These are phyloP conservation scores for Dalbergia cultrata DNA, from an alignment of 306 rosid genomes.

Conservation along the genomic window DNA sequence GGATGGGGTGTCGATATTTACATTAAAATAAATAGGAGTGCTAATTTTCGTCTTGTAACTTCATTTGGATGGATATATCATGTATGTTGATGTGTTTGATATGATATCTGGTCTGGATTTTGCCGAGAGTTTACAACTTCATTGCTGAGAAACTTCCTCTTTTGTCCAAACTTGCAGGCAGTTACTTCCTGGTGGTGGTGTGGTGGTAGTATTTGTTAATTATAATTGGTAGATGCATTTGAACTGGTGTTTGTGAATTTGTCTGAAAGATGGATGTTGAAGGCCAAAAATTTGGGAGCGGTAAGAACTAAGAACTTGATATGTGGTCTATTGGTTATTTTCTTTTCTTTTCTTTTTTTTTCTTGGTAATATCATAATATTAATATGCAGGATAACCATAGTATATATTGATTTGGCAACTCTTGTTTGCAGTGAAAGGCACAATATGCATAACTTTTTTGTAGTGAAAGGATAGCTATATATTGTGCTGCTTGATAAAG, in stretches of 20 bases:
- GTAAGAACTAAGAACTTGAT: conserved; percentile 44
- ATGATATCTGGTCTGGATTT: conserved; percentile 4
- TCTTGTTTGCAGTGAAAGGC: too few relatives aligned
- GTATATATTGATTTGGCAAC: background rate
- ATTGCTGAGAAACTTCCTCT: conserved; percentile 10
- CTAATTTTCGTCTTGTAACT: too few relatives aligned
- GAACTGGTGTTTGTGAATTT: conserved; percentile 28
- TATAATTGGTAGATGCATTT: conserved; percentile 29
- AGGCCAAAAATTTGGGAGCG: conserved; percentile 41
- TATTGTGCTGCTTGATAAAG: background rate
- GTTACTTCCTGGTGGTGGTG: background rate
- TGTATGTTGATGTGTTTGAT: background rate
- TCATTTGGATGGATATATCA: background rate
- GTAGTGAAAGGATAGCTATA: background rate
- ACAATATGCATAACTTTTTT: too few relatives aligned
- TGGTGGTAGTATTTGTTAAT: background rate
- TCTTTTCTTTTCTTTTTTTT: conserved; percentile 4
- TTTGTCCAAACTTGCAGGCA: conserved; percentile 41
- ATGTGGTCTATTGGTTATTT: conserved; percentile 18
- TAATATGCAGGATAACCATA: background rate
- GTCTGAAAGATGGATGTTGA: conserved; percentile 47
- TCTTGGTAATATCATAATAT: background rate
- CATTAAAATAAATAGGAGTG: too few relatives aligned
- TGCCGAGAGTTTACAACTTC: conserved; percentile 18
- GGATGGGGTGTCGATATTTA: too few relatives aligned